Evolutionary conservation across 495 filamentous ascomycete species (phyloP).

Genomic region (Parathielavia hyrcaniae): DNA sequence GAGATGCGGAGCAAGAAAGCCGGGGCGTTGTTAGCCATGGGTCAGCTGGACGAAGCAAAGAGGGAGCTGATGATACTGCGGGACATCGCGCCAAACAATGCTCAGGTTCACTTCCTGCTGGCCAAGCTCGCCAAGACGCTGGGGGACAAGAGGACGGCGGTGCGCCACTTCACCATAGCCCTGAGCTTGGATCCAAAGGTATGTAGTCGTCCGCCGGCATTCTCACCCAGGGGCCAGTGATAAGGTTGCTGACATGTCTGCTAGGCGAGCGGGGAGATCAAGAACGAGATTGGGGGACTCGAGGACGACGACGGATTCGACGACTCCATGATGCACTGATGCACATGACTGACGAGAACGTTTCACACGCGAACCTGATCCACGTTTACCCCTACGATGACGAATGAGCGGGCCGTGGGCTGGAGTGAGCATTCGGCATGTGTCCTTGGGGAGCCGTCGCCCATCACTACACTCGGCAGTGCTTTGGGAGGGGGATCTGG

Average conservation of each 20-base stretch:
- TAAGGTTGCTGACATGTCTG: slow-evolving; percentile 24
- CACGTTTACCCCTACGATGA: slow-evolving; percentile 6
- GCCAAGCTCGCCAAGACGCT: slow-evolving; percentile 80
- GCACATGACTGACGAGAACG: slow-evolving; percentile 28
- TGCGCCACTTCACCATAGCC: slow-evolving; percentile 88
- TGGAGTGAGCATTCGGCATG: neutral
- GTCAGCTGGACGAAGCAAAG: slow-evolving; percentile 61
- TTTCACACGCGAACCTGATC: slow-evolving; percentile 9
- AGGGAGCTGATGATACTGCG: slow-evolving; percentile 75
- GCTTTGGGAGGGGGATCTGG: neutral
- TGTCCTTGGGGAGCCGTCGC: neutral
- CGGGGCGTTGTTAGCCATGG: slow-evolving; percentile 73
- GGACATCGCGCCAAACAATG: slow-evolving; percentile 86
- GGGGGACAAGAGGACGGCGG: slow-evolving; percentile 70
- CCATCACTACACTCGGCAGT: neutral
- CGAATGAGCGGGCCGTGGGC: neutral
- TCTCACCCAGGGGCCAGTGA: neutral
- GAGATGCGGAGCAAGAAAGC: slow-evolving; percentile 88
- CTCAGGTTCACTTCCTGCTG: slow-evolving; percentile 89
- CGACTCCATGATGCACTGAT: slow-evolving; percentile 50
- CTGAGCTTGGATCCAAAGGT: slow-evolving; percentile 97
- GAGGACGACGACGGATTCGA: slow-evolving; percentile 80
- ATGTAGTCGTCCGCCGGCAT: slow-evolving; percentile 16
- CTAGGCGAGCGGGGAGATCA: slow-evolving; percentile 84
- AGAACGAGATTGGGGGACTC: slow-evolving; percentile 82